phyloP scores from a whole-genome alignment of 352 stramenopile genomes.

The Globisporangium okanoganense region DNA sequence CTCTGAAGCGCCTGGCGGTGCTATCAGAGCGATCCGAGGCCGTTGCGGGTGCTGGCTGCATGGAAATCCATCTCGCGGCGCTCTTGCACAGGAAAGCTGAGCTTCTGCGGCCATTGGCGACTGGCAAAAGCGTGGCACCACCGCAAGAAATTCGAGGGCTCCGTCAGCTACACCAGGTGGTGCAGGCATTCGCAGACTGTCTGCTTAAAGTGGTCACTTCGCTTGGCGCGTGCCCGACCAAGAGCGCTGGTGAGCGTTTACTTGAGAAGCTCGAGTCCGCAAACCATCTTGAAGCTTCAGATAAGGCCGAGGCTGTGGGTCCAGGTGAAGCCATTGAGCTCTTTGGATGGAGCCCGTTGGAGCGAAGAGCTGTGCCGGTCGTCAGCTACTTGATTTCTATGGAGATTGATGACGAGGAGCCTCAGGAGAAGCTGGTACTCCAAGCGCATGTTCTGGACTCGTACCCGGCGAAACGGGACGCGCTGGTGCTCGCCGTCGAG shows the following conservation, averaged over 20 bases:
- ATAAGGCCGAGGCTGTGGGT: background rate
- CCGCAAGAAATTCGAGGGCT: conserved; percentile 15
- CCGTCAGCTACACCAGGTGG: conserved; percentile 27
- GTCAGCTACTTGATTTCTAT: conserved; percentile 13
- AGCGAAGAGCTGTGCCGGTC: conserved; percentile 17
- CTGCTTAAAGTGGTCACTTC: conserved; percentile 19
- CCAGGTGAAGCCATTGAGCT: conserved; percentile 11
- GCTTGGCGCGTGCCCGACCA: conserved; percentile 13
- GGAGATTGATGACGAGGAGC: background rate
- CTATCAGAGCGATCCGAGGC: conserved; percentile 36
- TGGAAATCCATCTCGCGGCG: conserved; percentile 43
- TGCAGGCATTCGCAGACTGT: conserved; percentile 25
- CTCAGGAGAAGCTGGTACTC: conserved; percentile 21
- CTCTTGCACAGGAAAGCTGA: conserved; percentile 30
- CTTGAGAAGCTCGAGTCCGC: conserved; percentile 23
- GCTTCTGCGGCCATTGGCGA: conserved; percentile 12
- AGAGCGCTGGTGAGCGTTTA: conserved; percentile 14
- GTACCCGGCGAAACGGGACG: conserved; percentile 39
- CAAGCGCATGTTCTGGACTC: conserved; percentile 39
- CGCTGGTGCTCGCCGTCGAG: conserved; percentile 39
- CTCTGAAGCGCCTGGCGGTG: conserved; percentile 32
- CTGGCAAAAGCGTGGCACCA: background rate
- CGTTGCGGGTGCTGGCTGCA: conserved; percentile 44
- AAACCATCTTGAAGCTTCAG: conserved; percentile 18
- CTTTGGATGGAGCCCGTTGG: conserved; percentile 40